These are phyloP conservation scores for Spergularia marina DNA, from an alignment of 148 eudicot genomes.

Conservation along the genomic window DNA sequence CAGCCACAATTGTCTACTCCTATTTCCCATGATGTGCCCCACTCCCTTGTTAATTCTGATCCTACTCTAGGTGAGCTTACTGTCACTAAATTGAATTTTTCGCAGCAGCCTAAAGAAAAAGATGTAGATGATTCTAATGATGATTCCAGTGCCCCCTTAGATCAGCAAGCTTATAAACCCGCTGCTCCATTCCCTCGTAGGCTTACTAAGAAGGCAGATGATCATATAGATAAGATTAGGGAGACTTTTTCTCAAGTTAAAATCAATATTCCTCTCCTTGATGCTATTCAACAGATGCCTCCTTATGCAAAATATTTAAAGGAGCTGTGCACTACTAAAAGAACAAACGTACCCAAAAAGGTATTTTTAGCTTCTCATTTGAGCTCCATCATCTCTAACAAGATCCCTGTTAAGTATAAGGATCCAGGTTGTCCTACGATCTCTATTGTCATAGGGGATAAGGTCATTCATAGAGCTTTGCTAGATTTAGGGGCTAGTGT, in stretches of 20 bases:
- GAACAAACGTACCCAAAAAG: neutral
- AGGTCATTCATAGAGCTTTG: neutral
- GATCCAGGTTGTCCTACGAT: slow-evolving; percentile 4
- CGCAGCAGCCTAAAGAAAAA: neutral
- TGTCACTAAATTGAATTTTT: neutral
- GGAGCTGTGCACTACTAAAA: neutral
- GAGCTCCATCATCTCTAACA: neutral
- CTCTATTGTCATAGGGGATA: neutral
- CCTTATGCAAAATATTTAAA: neutral
- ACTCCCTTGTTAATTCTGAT: no score
- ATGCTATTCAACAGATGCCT: neutral
- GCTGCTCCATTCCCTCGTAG: neutral
- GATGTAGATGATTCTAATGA: neutral
- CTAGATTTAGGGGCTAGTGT: slow-evolving; percentile 4
- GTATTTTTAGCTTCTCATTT: neutral
- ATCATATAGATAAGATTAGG: neutral
- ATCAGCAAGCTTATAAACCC: neutral
- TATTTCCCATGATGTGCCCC: no score
- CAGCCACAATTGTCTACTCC: no score
- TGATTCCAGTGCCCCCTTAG: no score
- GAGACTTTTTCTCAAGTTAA: slow-evolving; percentile 12
- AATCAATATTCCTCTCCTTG: slow-evolving; percentile 3
- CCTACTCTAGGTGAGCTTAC: no score
- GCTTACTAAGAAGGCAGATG: neutral
- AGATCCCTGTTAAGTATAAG: neutral